Conservation (phyloP, 805 yeast species). For the Yamadazyma insecticola region DNA sequence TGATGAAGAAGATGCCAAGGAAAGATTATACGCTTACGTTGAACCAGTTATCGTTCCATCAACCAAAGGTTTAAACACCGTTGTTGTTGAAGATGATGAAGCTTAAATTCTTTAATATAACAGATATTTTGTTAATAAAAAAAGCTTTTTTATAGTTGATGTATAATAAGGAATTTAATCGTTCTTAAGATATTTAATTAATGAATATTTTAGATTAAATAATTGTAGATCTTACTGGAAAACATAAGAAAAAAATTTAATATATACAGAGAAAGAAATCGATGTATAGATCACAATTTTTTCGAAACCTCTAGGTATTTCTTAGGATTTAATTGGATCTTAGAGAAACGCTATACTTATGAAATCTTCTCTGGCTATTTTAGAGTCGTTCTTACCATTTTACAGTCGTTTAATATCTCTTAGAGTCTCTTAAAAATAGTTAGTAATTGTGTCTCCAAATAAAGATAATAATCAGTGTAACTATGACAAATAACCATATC, state of each 20-base stretch:
- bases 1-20: slow-evolving; percentile 99
- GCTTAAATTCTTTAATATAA: slow-evolving; percentile 30
- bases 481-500: slow-evolving; percentile 80
- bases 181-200: slow-evolving; percentile 4
- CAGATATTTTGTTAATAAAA: slow-evolving; percentile 1
- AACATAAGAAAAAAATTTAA: too few relatives aligned
- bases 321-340: too few relatives aligned
- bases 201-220: slow-evolving; percentile 6
- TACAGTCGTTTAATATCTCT: too few relatives aligned
- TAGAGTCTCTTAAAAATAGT: too few relatives aligned
- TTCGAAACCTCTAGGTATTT: too few relatives aligned
- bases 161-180: slow-evolving; percentile 15
- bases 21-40: slow-evolving; percentile 95
- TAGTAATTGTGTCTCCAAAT: too few relatives aligned
- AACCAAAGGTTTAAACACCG: slow-evolving; percentile 96
- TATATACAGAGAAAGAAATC: too few relatives aligned
- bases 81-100: slow-evolving; percentile 75
- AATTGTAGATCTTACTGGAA: too few relatives aligned
- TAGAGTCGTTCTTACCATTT: too few relatives aligned
- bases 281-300: too few relatives aligned
- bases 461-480: slow-evolving; percentile 74
- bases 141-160: slow-evolving; percentile 5
- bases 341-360: too few relatives aligned
- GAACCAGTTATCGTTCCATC: slow-evolving; percentile 95
- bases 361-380: too few relatives aligned